Percentiles rank a stretch among this genome's conserved stretches.
These are phyloP conservation scores for Rhododendron molle DNA, from an alignment of 148 eudicot genomes.

Conservation along the genomic window DNA sequence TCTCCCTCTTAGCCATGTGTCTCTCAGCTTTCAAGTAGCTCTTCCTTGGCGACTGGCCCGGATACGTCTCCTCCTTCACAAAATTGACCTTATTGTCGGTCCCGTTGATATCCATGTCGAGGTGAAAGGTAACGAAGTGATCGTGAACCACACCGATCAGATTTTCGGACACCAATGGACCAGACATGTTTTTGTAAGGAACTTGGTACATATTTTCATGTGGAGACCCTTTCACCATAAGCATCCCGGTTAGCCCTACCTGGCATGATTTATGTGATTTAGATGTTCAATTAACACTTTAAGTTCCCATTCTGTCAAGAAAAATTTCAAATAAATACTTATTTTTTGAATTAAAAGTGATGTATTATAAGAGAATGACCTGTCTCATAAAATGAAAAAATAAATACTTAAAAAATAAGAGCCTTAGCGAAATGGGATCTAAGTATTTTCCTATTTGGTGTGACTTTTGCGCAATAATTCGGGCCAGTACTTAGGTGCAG, in stretches of 20 bases:
- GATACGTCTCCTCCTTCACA: constrained; percentile 42
- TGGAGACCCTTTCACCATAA: constrained; percentile 37
- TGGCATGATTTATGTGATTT: constrained; percentile 2
- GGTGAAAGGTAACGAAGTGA: constrained; percentile 77
- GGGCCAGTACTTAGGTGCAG: not conserved
- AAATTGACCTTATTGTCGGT: constrained; percentile 68
- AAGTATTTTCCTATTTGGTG: not conserved
- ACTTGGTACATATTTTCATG: constrained; percentile 23
- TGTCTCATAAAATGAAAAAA: too few species aligned
- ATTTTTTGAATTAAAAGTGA: too few species aligned
- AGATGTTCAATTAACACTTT: not conserved
- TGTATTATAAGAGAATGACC: too few species aligned
- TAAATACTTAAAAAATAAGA: too few species aligned
- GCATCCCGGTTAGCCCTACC: constrained; percentile 38
- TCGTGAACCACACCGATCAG: constrained; percentile 88
- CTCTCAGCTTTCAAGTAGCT: constrained; percentile 81
- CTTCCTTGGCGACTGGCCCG: constrained; percentile 63
- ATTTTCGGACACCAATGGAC: constrained; percentile 64
- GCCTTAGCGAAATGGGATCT: too few species aligned
- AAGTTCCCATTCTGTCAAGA: too few species aligned
- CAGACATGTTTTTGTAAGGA: constrained; percentile 7
- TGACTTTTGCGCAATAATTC: not conserved
- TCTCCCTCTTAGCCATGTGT: constrained; percentile 72
- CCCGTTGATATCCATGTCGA: constrained; percentile 91
- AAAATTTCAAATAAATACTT: too few species aligned